Evolutionary conservation across 2,329 filamentous ascomycete species (phyloP), one percentile per base, ranked within the genome.

Genomic region (Ploettnerulaceae sp.): DNA sequence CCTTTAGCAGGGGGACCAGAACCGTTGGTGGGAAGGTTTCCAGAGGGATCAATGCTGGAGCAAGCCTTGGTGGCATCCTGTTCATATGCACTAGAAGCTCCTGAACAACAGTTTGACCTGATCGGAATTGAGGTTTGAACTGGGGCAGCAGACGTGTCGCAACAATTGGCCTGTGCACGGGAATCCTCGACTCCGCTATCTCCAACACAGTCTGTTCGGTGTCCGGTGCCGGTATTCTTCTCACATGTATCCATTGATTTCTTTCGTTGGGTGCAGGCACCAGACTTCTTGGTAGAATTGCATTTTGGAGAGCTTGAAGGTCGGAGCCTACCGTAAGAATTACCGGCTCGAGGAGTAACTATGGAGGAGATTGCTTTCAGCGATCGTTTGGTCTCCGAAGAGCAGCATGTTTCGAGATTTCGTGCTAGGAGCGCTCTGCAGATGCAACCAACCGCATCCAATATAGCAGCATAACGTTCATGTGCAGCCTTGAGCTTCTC

Each of bases 351-450:
- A 7, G 36, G 36, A 11, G 21, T 25, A n/a, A n/a, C n/a, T n/a
- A n/a, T n/a, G n/a, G n/a, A n/a, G n/a, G n/a, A n/a, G 12, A 22
- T 22, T 17, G 34, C 24, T 37, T 22, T 37, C 7, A 38, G 28
- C 7, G 36, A 18, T 25, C 36, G 36, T 5, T 28, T 38, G 14
- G 36, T 38, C n/a, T 38, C 22, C 1, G 36, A 17, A 5, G 36
- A 38, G 15, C 36, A 38, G 12, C 36, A 38, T 7, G 24, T 28
- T 20, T 38, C 36, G 15, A 38, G 36, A 24, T 38, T 38, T 18
- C 36, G 36, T 7, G 24, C 36, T 11, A 38, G 21, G 17, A 38
- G 36, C 18, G 36, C 36, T 38, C 36, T 38, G 36, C 36, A 38
- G 24, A 38, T 38, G 24, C 36, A 38, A 7, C 36, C 36, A 7